Evolutionary conservation across 345 rosid genomes (phyloP), one percentile per base, ranked within the genome.

Genomic region (Populus tremula): DNA sequence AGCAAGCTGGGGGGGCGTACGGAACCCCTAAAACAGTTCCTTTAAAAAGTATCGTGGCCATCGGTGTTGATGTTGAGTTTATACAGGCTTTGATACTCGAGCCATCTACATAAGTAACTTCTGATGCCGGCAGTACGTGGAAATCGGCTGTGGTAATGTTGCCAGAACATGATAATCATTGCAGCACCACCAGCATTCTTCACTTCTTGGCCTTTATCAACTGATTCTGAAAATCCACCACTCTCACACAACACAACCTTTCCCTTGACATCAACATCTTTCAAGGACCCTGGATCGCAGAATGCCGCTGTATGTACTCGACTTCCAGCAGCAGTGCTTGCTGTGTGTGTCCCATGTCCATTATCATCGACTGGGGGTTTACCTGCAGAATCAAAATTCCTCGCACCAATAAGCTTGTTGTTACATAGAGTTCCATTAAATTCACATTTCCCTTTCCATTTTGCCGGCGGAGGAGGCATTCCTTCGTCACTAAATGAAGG

Each of bases 401-500:
- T 25, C 25, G 25, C 2, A 29, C 92, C 82, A 49, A 75, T 80
- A 20, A 80, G 63, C 69, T 76, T 80, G 31, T 76, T 80, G 27
- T 80, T 76, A 25, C 83, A 80, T 0, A 54, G 5, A 2, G 70
- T 67, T 1, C 21, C 69, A 25, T 47, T 72, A 43, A 78, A 43
- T 54, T 76, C 77, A 29, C 84, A 81, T 21, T 59, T 76, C 70
- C 84, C 84, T 67, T 77, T 81, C 84, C 74, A 81, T 62, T 61
- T 77, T 39, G 31, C 20, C 0, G 84, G 84, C 1, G 80, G 80
- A 1, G 84, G 66, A 53, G 84, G 80, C 80, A 81, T 72, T 33
- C 74, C 80, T n/a, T 66, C 70, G 36, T 76, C 80, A 5, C 27
- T 77, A 62, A 81, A 81, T 18, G 80, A 81, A 23, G 71, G 77